Percentiles rank a stretch among this genome's conserved stretches.
Conservation (phyloP, 2,329 filamentous ascomycete species). For the Pseudogymnoascus verrucosus region DNA sequence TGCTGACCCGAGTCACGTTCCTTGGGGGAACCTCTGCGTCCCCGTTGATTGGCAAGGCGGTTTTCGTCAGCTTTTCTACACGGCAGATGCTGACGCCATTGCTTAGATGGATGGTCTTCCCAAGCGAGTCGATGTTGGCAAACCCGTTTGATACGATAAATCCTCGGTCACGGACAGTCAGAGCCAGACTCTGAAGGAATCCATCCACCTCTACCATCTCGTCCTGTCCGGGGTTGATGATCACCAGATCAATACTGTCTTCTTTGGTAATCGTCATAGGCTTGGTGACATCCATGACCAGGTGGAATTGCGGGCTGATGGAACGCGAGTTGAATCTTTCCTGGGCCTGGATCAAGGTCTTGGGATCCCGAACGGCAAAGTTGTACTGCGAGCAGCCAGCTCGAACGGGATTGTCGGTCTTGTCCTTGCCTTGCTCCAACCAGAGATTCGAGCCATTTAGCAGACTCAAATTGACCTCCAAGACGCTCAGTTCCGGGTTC, state of each 20-base stretch:
- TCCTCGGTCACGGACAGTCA: background rate
- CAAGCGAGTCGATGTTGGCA: background rate
- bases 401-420: conserved; percentile 9
- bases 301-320: background rate
- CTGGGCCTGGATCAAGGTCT: conserved; percentile 12
- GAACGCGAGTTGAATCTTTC: conserved; percentile 8
- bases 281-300: background rate
- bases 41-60: background rate
- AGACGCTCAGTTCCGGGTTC: conserved; percentile 27
- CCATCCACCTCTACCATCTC: background rate
- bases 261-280: background rate
- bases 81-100: background rate
- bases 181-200: background rate
- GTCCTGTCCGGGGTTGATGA: background rate
- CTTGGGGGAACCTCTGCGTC: background rate
- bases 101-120: background rate
- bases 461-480: conserved; percentile 27
- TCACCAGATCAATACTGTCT: background rate
- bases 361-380: conserved; percentile 13
- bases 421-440: conserved; percentile 16
- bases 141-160: background rate
- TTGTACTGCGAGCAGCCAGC: conserved; percentile 14
- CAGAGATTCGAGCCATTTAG: conserved; percentile 23
- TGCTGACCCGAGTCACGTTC: background rate
- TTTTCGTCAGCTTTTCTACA: background rate